Evolutionary conservation across 31 red algal species (phyloP).

Genomic region (Odonthalia washingtoniensis): DNA sequence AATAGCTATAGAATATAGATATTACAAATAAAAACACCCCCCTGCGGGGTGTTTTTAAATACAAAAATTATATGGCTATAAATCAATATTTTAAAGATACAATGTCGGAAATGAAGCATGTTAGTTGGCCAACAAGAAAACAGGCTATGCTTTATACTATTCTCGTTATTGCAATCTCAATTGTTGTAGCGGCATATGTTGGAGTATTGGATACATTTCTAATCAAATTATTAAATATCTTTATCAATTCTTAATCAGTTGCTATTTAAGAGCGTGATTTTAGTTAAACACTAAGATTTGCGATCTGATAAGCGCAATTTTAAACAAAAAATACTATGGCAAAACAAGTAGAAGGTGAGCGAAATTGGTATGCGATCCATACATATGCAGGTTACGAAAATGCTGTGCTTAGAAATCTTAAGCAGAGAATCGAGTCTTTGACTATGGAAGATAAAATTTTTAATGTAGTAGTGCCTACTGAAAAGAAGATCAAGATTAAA

Average conservation of each 20-base stretch:
- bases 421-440: constrained; percentile 11
- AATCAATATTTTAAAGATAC: constrained; percentile 4
- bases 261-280: background rate
- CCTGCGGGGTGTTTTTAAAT: too few relatives aligned
- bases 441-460: constrained; percentile 15
- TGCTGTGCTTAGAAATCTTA: constrained; percentile 12
- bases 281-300: background rate
- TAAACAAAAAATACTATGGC: constrained; percentile 7
- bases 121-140: constrained; percentile 20
- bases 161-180: constrained; percentile 1
- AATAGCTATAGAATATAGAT: constrained; percentile 8
- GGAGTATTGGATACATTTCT: constrained; percentile 9
- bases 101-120: background rate
- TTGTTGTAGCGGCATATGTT: constrained; percentile 3
- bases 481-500: constrained; percentile 23
- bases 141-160: background rate
- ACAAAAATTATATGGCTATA: constrained; percentile 7
- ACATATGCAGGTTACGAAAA: constrained; percentile 31
- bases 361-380: constrained; percentile 25
- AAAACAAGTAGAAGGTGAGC: constrained; percentile 12
- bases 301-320: too few relatives aligned
- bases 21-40: too few relatives aligned
- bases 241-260: constrained; percentile 3
- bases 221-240: constrained; percentile 15
- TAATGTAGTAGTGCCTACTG: constrained; percentile 8